These are phyloP conservation scores for Oryza punctata DNA, from an alignment of 176 grass and related monocot genomes.

Conservation along the genomic window DNA sequence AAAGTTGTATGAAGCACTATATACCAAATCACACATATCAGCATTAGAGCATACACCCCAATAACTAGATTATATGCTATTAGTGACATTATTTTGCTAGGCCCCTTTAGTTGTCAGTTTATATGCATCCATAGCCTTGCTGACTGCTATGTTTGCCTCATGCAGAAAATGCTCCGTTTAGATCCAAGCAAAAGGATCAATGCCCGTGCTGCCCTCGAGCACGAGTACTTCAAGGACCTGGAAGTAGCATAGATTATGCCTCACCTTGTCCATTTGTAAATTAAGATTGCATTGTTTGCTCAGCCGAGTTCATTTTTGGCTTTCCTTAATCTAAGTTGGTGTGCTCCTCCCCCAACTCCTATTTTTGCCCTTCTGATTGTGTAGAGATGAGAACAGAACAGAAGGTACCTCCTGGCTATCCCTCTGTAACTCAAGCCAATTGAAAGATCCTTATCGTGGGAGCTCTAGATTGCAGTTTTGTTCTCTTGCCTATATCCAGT, in stretches of 20 bases:
- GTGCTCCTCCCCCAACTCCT: not conserved
- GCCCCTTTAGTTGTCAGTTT: not conserved
- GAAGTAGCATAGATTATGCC: slow-evolving; percentile 35
- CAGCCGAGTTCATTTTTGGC: not conserved
- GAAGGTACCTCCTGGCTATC: not conserved
- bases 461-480: slow-evolving; percentile 23
- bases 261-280: slow-evolving; percentile 35
- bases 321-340: slow-evolving; percentile 13
- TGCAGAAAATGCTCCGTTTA: slow-evolving; percentile 80
- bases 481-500: not conserved
- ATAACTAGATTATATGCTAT: not conserved
- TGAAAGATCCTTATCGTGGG: slow-evolving; percentile 5
- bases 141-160: not conserved
- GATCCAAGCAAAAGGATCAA: slow-evolving; percentile 77
- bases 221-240: slow-evolving; percentile 75
- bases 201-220: slow-evolving; percentile 57
- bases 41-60: not conserved
- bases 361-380: slow-evolving; percentile 13
- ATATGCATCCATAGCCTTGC: not conserved
- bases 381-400: slow-evolving; percentile 24
- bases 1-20: not conserved
- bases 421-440: not conserved
- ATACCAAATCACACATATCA: not conserved
- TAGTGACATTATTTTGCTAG: not conserved
- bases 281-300: slow-evolving; percentile 24